A percentile compares a stretch with the other conserved stretches of the same genome.
These are phyloP conservation scores for Lagenidium sp. DNA, from an alignment of 352 stramenopile species.

Conservation along the genomic window DNA sequence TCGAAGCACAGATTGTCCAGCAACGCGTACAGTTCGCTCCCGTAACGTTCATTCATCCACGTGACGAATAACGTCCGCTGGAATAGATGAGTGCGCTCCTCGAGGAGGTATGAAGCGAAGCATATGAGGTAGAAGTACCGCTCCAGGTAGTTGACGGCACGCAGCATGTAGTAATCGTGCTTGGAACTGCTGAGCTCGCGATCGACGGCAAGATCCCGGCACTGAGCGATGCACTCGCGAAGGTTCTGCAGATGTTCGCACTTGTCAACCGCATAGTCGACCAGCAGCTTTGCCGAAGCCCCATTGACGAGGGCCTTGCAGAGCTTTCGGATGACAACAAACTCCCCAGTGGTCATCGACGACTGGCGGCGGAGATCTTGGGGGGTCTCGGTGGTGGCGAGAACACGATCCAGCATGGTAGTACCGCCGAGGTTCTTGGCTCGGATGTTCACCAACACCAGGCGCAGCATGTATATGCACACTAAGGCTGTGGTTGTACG, in stretches of 20 bases:
- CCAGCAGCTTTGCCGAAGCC: constrained; percentile 41
- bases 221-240: constrained; percentile 75
- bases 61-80: constrained; percentile 50
- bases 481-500: constrained; percentile 85
- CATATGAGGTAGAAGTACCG: constrained; percentile 87
- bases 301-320: constrained; percentile 66
- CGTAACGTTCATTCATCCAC: constrained; percentile 83
- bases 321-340: constrained; percentile 67
- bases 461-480: constrained; percentile 80
- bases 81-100: constrained; percentile 50
- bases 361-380: constrained; percentile 35
- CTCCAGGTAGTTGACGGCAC: constrained; percentile 84
- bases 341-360: constrained; percentile 39
- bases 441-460: constrained; percentile 42
- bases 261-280: constrained; percentile 68
- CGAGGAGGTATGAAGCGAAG: constrained; percentile 81
- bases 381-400: neutral
- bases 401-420: constrained; percentile 5
- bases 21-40: constrained; percentile 74
- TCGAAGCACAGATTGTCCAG: constrained; percentile 85
- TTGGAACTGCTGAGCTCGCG: constrained; percentile 51
- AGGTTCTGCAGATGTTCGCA: constrained; percentile 83
- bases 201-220: constrained; percentile 66
- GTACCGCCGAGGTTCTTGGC: neutral
- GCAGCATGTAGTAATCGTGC: constrained; percentile 76